phyloP scores from a whole-genome alignment of 192 early-diverging fungal species.

The Coemansia sp. region DNA sequence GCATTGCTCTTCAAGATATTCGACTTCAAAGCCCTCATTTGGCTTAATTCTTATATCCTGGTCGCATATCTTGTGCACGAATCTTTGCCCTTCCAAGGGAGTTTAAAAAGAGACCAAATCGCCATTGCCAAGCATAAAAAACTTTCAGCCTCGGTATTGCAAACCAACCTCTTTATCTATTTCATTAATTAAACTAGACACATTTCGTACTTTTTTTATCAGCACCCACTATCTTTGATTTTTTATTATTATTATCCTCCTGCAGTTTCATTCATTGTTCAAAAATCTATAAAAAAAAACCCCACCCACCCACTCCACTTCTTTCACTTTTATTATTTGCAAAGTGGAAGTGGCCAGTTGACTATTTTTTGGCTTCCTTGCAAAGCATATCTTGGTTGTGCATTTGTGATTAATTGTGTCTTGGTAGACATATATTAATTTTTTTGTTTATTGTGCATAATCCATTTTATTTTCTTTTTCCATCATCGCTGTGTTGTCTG shows the following conservation, averaged over 20 bases:
- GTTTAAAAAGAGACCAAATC: neutral
- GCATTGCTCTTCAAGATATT: neutral
- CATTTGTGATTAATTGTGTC: neutral
- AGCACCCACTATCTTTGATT: neutral
- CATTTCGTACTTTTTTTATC: neutral
- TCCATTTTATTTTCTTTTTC: neutral
- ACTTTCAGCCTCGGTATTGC: neutral
- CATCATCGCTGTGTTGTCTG: neutral
- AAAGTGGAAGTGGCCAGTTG: neutral
- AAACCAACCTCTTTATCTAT: neutral
- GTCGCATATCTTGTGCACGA: neutral
- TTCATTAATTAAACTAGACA: neutral
- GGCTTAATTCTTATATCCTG: neutral
- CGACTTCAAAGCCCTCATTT: neutral
- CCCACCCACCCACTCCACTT: neutral
- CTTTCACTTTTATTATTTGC: neutral
- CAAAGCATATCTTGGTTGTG: neutral
- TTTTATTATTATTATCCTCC: neutral
- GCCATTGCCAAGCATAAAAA: neutral
- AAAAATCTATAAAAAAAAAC: neutral
- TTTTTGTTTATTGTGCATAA: conserved; percentile 2
- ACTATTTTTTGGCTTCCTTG: neutral
- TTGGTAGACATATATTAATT: neutral
- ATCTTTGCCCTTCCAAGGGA: neutral
- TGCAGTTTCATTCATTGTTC: conserved; percentile 7